These are phyloP conservation scores for Solanum pimpinellifolium DNA, from an alignment of 257 asterid species.

Conservation along the genomic window DNA sequence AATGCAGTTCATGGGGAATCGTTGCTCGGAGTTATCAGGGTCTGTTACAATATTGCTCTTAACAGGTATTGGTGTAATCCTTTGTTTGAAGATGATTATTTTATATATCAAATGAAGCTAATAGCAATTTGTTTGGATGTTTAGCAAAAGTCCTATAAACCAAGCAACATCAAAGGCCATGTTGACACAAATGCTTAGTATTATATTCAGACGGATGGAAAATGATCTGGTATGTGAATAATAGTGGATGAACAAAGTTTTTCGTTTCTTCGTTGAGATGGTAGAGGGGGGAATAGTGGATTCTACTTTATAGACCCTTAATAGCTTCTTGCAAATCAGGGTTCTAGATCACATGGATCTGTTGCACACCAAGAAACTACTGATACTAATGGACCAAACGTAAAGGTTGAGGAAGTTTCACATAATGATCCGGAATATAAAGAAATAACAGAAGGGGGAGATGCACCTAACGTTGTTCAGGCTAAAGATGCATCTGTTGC, in stretches of 20 bases:
- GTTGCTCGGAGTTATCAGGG: constrained; percentile 83
- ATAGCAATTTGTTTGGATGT: constrained; percentile 20
- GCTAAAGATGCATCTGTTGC: constrained; percentile 39
- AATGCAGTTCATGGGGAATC: constrained; percentile 96
- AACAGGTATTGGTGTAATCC: constrained; percentile 51
- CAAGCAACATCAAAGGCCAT: constrained; percentile 98
- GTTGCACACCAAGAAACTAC: constrained; percentile 29
- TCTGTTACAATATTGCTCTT: constrained; percentile 91
- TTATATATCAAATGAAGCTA: constrained; percentile 11
- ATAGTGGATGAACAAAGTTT: background rate
- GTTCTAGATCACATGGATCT: constrained; percentile 29
- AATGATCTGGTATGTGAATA: constrained; percentile 52
- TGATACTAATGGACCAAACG: constrained; percentile 29
- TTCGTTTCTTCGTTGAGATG: background rate
- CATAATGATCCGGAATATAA: constrained; percentile 46
- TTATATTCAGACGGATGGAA: constrained; percentile 84
- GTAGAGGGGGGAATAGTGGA: background rate
- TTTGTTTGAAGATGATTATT: constrained; percentile 4
- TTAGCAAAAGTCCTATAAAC: constrained; percentile 94
- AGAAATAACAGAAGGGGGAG: constrained; percentile 27
- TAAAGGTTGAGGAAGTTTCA: constrained; percentile 40
- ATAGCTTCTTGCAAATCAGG: constrained; percentile 36
- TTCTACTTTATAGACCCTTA: background rate
- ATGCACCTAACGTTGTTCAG: constrained; percentile 31
- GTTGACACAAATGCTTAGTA: constrained; percentile 93